These are phyloP conservation scores for Scolecobasidium constrictum DNA, from an alignment of 2,329 filamentous ascomycete genomes.

Conservation along the genomic window DNA sequence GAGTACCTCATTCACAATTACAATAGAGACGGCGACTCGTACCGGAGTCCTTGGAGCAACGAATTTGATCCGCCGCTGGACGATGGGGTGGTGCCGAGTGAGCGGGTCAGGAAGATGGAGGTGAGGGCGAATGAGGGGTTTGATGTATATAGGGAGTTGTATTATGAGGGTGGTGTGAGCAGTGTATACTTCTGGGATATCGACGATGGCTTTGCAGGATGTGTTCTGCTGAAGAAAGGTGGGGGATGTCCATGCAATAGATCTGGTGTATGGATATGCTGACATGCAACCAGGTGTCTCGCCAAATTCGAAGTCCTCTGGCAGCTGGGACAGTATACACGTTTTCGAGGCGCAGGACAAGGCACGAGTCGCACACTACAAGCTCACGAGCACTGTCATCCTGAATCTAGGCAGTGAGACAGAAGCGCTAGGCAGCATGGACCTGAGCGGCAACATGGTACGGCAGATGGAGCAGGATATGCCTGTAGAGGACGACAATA, in stretches of 20 bases:
- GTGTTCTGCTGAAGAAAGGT: constrained; percentile 93
- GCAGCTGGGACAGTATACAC: constrained; percentile 96
- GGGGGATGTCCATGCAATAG: constrained; percentile 21
- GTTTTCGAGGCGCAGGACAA: constrained; percentile 95
- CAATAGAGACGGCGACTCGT: constrained; percentile 97
- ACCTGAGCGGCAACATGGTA: constrained; percentile 96
- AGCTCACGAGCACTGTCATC: constrained; percentile 94
- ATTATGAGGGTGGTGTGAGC: constrained; percentile 91
- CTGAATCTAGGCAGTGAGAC: constrained; percentile 66
- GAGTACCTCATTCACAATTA: constrained; percentile 99
- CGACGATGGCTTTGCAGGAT: constrained; percentile 94
- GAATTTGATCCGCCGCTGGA: constrained; percentile 86
- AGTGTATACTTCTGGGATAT: constrained; percentile 98
- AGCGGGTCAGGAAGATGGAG: constrained; percentile 10
- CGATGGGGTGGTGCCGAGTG: constrained; percentile 32
- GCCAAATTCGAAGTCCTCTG: constrained; percentile 55
- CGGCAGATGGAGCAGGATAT: constrained; percentile 89
- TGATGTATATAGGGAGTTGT: constrained; percentile 92
- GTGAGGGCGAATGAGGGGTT: constrained; percentile 77
- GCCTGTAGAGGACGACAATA: constrained; percentile 49
- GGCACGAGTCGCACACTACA: constrained; percentile 87
- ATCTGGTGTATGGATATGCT: not conserved
- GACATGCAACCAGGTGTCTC: constrained; percentile 47
- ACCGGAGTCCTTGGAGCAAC: constrained; percentile 98
- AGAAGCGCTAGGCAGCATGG: constrained; percentile 67